These are phyloP conservation scores for Yueomyces sp. DNA, from an alignment of 805 yeast genomes.

Conservation along the genomic window DNA sequence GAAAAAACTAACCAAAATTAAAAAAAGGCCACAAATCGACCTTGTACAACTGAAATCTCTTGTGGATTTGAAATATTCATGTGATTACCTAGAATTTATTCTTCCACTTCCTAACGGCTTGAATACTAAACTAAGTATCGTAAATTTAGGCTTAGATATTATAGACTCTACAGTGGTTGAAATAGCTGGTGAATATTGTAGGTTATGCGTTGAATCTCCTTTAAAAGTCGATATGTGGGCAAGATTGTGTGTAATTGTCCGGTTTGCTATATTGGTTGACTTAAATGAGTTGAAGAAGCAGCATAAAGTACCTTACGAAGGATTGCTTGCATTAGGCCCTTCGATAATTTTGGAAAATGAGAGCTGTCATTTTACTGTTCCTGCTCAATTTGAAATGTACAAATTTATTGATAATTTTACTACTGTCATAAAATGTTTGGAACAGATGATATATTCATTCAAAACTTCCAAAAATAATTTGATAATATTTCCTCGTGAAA, in stretches of 20 bases:
- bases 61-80: slow-evolving; percentile 11
- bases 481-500: slow-evolving; percentile 26
- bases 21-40: slow-evolving; percentile 8
- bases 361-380: slow-evolving; percentile 42
- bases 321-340: slow-evolving; percentile 9
- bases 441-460: slow-evolving; percentile 44
- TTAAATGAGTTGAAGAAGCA: slow-evolving; percentile 22
- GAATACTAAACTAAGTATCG: slow-evolving; percentile 33
- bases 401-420: slow-evolving; percentile 69
- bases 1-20: slow-evolving; percentile 7
- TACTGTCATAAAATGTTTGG: slow-evolving; percentile 50
- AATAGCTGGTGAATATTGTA: slow-evolving; percentile 21
- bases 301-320: slow-evolving; percentile 3
- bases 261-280: slow-evolving; percentile 17
- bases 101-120: slow-evolving; percentile 35
- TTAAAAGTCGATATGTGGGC: slow-evolving; percentile 34
- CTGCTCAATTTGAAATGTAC: slow-evolving; percentile 63
- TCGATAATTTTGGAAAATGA: slow-evolving; percentile 30
- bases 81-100: slow-evolving; percentile 15
- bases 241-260: slow-evolving; percentile 31
- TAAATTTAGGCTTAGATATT: slow-evolving; percentile 15
- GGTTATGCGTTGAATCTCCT: slow-evolving; percentile 44
- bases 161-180: slow-evolving; percentile 11
- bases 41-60: slow-evolving; percentile 12
- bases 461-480: slow-evolving; percentile 26